Percentiles rank a stretch among this genome's conserved stretches.
phyloP scores from a whole-genome alignment of 805 yeast genomes.

The Candida broadrunensis region DNA sequence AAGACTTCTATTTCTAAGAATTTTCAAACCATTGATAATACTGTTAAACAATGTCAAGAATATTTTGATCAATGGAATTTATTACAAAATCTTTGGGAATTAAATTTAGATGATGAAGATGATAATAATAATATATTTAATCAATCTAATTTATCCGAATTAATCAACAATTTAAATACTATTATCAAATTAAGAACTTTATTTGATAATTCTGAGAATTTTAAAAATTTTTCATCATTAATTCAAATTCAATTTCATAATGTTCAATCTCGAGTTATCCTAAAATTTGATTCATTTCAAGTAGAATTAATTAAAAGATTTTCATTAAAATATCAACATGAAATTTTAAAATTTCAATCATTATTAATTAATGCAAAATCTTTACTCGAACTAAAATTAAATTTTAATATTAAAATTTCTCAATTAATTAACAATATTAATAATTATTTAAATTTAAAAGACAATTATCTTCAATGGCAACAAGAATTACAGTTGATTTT shows the following conservation, averaged over 20 bases:
- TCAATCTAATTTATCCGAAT: not conserved
- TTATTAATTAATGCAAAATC: slow-evolving; percentile 8
- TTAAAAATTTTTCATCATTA: slow-evolving; percentile 34
- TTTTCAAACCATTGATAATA: slow-evolving; percentile 24
- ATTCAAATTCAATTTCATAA: slow-evolving; percentile 45
- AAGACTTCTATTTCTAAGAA: not conserved
- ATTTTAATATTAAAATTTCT: slow-evolving; percentile 35
- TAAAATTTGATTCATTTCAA: slow-evolving; percentile 63
- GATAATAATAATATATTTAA: slow-evolving; percentile 18
- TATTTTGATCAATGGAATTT: slow-evolving; percentile 53
- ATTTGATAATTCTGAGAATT: slow-evolving; percentile 50
- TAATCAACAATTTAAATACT: slow-evolving; percentile 47
- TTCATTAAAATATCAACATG: slow-evolving; percentile 30
- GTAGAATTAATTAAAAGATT: slow-evolving; percentile 39
- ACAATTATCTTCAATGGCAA: slow-evolving; percentile 11
- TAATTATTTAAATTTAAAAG: slow-evolving; percentile 10
- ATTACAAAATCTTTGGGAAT: slow-evolving; percentile 59
- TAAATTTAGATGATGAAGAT: slow-evolving; percentile 40
- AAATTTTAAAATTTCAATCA: slow-evolving; percentile 25
- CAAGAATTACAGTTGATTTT: slow-evolving; percentile 9
- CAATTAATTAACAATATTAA: slow-evolving; percentile 39
- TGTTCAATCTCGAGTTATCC: slow-evolving; percentile 49
- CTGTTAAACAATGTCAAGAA: slow-evolving; percentile 20
- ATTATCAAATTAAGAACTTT: slow-evolving; percentile 40
- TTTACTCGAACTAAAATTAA: slow-evolving; percentile 25